Evolutionary conservation across 2,329 filamentous ascomycete genomes (phyloP), one percentile per base, ranked within the genome.

Genomic region (Hypocreales sp.): DNA sequence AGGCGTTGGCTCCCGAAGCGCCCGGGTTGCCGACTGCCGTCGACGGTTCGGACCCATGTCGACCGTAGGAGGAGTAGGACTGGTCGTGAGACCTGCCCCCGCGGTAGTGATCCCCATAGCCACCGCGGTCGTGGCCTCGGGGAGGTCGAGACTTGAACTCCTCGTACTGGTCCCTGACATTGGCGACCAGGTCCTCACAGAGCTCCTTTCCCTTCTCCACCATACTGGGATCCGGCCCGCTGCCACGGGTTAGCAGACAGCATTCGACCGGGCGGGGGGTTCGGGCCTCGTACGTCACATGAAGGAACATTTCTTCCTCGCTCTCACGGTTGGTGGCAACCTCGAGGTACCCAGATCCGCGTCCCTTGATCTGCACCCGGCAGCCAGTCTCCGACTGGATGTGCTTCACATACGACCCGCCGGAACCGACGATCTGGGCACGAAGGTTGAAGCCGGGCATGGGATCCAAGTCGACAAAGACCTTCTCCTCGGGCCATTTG

Each of bases 401-500:
- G 47, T 94, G 87, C 56, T 98, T 98, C 34, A 98, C 90, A 47
- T 95, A 94, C 23, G 82, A 79, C 33, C 90, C 90, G 18, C 84
- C 84, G 41, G 87, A 80, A 26, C 90, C 90, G 29, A 98, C 90
- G 25, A 98, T 87, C 49, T 95, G 86, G 28, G 90, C 90, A 36
- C 90, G 79, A 25, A 98, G 63, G 47, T 98, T 98, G 58, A 98
- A 98, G 13, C 90, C 90, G 15, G 77, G 82, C 28, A 95, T 72
- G 0, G 87, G 81, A 41, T 95, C 90, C 31, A 98, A 72, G 35
- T 75, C 73, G 40, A 98, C 86, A 2, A 83, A 77, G 26, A 98
- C 92, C 43, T 80, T 83, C 56, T 94, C 84, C 47, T 95, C 90
- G 1, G 90, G 87, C 90, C 90, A 98, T 81, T 95, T 98, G 40